Percentiles rank a stretch among this genome's conserved stretches.
Conservation (phyloP, 176 grass and related monocot genomes). For the Metroxylon sagu region DNA sequence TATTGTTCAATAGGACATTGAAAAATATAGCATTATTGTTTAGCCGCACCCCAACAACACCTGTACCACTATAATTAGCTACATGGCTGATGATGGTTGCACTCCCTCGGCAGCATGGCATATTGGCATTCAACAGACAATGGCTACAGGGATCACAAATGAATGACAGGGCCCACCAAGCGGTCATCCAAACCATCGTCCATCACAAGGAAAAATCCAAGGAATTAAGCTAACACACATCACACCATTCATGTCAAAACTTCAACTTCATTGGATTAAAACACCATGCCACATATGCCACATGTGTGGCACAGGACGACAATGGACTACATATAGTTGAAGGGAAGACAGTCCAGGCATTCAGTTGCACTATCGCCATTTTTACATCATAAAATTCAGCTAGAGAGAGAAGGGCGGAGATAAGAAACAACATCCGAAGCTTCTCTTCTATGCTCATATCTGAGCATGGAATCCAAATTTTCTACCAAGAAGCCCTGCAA, state of each 20-base stretch:
- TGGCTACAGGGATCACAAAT: too few species aligned
- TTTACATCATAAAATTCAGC: background rate
- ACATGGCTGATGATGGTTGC: too few species aligned
- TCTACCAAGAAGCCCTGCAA: conserved; percentile 27
- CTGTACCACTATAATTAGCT: too few species aligned
- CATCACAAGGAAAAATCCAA: too few species aligned
- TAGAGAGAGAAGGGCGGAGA: background rate
- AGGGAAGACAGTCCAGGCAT: background rate
- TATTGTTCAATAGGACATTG: too few species aligned
- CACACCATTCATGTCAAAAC: background rate
- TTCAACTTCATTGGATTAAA: background rate
- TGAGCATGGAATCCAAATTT: conserved; percentile 15
- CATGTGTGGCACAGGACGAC: background rate
- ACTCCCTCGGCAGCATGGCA: too few species aligned
- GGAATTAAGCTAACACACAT: background rate
- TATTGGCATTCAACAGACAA: too few species aligned
- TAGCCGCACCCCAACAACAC: too few species aligned
- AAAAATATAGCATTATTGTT: too few species aligned
- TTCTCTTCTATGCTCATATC: conserved; percentile 5
- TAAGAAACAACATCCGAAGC: background rate
- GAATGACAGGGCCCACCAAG: too few species aligned
- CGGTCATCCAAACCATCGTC: too few species aligned
- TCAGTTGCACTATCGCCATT: background rate
- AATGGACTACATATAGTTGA: background rate
- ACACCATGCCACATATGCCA: too few species aligned